Conservation (phyloP, 177 flowering plant genomes). For the Vitis hybrid region DNA sequence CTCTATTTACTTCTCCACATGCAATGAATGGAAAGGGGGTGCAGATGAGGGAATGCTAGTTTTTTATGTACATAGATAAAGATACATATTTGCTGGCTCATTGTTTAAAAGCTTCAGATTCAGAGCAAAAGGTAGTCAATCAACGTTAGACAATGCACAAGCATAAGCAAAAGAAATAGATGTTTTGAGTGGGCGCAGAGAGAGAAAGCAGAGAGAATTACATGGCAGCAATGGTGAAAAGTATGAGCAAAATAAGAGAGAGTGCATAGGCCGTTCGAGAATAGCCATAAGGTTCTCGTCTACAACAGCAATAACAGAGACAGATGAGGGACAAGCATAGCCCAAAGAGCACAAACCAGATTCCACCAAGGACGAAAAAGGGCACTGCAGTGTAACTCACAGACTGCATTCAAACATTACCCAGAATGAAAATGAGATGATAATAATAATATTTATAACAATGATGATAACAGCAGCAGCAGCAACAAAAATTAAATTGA, state of each 20-base stretch:
- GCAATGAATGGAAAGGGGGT: no score
- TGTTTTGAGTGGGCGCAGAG: not conserved
- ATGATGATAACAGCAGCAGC: not conserved
- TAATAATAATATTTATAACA: not conserved
- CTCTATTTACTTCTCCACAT: no score
- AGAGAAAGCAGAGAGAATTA: conserved; percentile 27
- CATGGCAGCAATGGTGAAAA: conserved; percentile 87
- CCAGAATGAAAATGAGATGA: not conserved
- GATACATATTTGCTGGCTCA: no score
- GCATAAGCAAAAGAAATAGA: no score
- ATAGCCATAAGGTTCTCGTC: conserved; percentile 62
- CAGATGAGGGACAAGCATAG: conserved; percentile 48
- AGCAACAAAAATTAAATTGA: not conserved
- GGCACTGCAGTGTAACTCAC: conserved; percentile 76
- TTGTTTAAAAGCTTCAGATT: no score
- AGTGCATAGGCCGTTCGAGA: conserved; percentile 69
- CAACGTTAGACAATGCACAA: no score
- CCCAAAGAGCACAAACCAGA: conserved; percentile 80
- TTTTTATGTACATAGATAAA: no score
- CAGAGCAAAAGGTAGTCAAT: no score
- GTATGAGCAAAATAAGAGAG: conserved; percentile 63
- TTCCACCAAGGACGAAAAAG: conserved; percentile 51
- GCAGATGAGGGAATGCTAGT: no score
- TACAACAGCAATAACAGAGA: conserved; percentile 70
- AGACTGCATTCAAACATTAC: conserved; percentile 56